A percentile compares a stretch with the other conserved stretches of the same genome.
Conservation (phyloP, 805 yeast genomes). For the Starmerella scarabaei region DNA sequence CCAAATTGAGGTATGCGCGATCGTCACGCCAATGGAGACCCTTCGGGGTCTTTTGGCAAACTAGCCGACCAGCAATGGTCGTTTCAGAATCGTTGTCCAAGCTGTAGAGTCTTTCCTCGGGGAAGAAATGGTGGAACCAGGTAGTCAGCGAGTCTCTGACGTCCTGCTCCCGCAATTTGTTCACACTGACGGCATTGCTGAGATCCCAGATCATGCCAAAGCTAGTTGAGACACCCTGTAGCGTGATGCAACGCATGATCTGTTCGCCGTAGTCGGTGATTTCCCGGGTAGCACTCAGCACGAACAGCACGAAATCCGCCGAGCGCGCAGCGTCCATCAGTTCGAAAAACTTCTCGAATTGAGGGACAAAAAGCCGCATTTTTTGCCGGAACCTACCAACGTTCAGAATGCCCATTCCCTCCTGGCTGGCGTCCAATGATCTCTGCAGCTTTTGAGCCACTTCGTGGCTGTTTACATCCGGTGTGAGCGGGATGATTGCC, state of each 20-base stretch:
- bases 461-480: constrained; percentile 40
- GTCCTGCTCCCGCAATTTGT: constrained; percentile 56
- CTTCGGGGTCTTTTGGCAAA: constrained; percentile 80
- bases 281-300: constrained; percentile 76
- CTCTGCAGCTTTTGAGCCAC: constrained; percentile 19
- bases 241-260: constrained; percentile 70
- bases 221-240: constrained; percentile 82
- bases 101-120: constrained; percentile 64
- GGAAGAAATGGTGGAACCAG: constrained; percentile 63
- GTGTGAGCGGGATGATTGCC: constrained; percentile 65
- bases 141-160: constrained; percentile 50
- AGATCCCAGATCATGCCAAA: constrained; percentile 70
- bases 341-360: constrained; percentile 48
- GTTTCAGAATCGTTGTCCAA: constrained; percentile 58
- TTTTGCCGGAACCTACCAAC: constrained; percentile 61
- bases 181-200: constrained; percentile 46
- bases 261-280: constrained; percentile 82
- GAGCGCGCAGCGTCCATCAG: constrained; percentile 77
- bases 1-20: constrained; percentile 80
- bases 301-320: constrained; percentile 80
- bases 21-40: constrained; percentile 82
- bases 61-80: constrained; percentile 52
- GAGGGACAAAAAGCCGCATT: constrained; percentile 53
- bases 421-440: constrained; percentile 14
- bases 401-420: constrained; percentile 30